Percentiles rank a stretch among this genome's conserved stretches.
phyloP scores from a whole-genome alignment of 2,329 filamentous ascomycete genomes.

The Dendrostoma leiphaemia region DNA sequence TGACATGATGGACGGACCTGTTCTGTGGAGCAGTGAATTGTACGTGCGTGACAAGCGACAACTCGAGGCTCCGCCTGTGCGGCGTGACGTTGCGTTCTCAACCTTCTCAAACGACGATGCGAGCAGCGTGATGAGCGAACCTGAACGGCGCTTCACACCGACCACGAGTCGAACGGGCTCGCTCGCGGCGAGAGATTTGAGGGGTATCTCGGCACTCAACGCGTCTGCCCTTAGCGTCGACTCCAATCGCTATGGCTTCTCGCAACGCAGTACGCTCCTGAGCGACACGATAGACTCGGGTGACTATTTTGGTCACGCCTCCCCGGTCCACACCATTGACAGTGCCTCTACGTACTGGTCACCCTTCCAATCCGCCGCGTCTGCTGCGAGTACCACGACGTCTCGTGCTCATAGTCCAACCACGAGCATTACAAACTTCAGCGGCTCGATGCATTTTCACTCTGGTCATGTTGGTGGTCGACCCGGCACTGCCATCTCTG shows the following conservation, averaged over 20 bases:
- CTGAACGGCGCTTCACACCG: constrained; percentile 45
- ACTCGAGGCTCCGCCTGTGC: constrained; percentile 44
- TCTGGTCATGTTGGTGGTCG: constrained; percentile 51
- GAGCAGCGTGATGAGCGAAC: constrained; percentile 54
- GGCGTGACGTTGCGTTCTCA: constrained; percentile 46
- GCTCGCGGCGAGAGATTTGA: constrained; percentile 52
- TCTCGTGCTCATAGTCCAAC: constrained; percentile 61
- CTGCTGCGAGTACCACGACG: constrained; percentile 55
- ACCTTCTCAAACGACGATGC: constrained; percentile 49
- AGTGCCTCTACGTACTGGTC: constrained; percentile 86
- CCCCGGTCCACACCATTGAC: constrained; percentile 70
- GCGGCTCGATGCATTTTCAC: constrained; percentile 44
- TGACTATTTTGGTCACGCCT: constrained; percentile 66
- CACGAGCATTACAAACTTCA: constrained; percentile 58
- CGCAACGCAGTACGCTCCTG: constrained; percentile 54
- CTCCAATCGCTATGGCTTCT: constrained; percentile 62
- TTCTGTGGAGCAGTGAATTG: constrained; percentile 89
- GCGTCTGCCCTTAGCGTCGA: constrained; percentile 69
- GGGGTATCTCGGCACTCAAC: constrained; percentile 59
- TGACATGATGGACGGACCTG: constrained; percentile 78
- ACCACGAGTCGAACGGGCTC: constrained; percentile 46
- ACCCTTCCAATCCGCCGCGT: constrained; percentile 70
- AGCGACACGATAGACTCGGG: constrained; percentile 68
- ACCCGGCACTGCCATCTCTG: constrained; percentile 65
- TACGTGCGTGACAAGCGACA: constrained; percentile 73